These are phyloP conservation scores for Carex parvula DNA, from an alignment of 176 grass and related monocot species.

Conservation along the genomic window DNA sequence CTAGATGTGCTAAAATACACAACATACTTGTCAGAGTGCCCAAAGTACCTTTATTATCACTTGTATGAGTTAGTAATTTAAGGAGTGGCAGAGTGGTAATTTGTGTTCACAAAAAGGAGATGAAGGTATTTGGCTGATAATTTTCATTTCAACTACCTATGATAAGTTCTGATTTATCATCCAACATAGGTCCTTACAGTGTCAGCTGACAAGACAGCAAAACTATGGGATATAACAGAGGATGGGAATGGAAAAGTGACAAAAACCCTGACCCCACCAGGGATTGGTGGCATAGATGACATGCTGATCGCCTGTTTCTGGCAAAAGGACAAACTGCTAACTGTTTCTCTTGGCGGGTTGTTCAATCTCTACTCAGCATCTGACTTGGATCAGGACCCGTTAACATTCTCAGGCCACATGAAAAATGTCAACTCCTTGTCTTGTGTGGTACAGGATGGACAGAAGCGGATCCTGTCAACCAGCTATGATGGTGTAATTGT, in stretches of 20 bases:
- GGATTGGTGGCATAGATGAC: constrained; percentile 85
- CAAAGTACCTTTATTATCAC: neutral
- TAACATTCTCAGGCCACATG: constrained; percentile 91
- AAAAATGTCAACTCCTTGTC: constrained; percentile 67
- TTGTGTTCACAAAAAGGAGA: neutral
- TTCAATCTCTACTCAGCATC: constrained; percentile 72
- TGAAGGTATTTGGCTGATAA: neutral
- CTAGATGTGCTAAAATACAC: neutral
- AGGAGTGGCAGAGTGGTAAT: neutral
- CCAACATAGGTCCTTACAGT: constrained; percentile 83
- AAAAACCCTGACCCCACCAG: constrained; percentile 62
- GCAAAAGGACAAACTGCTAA: constrained; percentile 90
- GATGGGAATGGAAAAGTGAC: constrained; percentile 69
- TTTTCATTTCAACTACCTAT: constrained; percentile 20
- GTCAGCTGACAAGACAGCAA: constrained; percentile 96
- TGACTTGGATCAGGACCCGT: constrained; percentile 56
- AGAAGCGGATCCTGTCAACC: constrained; percentile 67
- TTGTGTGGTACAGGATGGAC: constrained; percentile 48
- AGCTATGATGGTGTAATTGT: constrained; percentile 96
- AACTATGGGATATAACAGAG: constrained; percentile 93
- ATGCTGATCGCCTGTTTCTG: constrained; percentile 97
- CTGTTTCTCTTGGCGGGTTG: constrained; percentile 85
- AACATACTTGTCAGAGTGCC: neutral
- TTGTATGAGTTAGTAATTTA: neutral
- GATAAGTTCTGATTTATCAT: neutral